Percentiles rank a stretch among this genome's conserved stretches.
These are phyloP conservation scores for Fusarium gaditjirri DNA, from an alignment of 2,329 filamentous ascomycete genomes.

Conservation along the genomic window DNA sequence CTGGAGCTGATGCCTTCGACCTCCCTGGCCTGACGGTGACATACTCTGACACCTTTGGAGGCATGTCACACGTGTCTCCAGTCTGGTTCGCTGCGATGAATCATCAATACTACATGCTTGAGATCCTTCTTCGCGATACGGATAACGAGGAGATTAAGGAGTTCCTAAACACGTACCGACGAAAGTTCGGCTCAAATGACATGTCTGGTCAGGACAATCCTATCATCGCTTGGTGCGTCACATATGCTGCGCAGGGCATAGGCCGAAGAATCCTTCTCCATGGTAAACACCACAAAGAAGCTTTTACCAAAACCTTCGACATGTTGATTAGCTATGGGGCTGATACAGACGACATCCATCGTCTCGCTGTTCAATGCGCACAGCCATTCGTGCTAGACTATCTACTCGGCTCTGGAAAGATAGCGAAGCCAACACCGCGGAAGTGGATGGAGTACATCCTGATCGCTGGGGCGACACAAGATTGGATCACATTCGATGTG, in stretches of 20 bases:
- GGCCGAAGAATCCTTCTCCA: rapidly evolving
- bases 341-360: rapidly evolving
- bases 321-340: not conserved
- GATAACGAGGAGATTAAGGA: rapidly evolving
- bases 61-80: not conserved
- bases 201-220: not conserved
- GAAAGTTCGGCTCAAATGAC: not conserved
- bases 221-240: not conserved
- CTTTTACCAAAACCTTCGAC: not conserved
- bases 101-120: not conserved
- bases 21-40: rapidly evolving
- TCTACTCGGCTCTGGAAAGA: not conserved
- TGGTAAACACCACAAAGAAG: not conserved
- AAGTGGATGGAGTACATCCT: not conserved
- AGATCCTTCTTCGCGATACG: rapidly evolving
- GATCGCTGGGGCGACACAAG: rapidly evolving
- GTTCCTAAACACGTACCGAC: not conserved
- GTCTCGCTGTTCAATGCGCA: not conserved
- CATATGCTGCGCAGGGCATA: not conserved
- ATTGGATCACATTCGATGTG: not conserved
- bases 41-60: not conserved
- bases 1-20: not conserved
- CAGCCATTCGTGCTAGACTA: not conserved
- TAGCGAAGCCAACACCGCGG: not conserved
- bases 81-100: not conserved